Evolutionary conservation across 345 rosid genomes (phyloP), one percentile per base, ranked within the genome.

Genomic region (Firmiana major): DNA sequence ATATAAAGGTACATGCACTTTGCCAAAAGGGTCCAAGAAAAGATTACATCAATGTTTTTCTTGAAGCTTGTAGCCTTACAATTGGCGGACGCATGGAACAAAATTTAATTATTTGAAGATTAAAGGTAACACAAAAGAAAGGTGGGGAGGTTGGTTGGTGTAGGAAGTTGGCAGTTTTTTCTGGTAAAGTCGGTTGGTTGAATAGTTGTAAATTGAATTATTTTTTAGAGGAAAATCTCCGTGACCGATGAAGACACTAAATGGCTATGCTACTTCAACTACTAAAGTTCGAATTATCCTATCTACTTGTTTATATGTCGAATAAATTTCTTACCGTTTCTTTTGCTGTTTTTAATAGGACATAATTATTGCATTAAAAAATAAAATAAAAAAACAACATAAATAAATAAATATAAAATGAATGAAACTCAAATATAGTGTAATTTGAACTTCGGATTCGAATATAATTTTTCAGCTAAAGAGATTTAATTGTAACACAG

Each of bases 151-250:
- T 62, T 79, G 46, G 70, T 75, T 75, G 80, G 73, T 43, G 3
- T 49, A 36, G 79, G 79, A 73, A n/a, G 84, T 83, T 78, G 85
- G 82, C 80, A 80, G 89, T 81, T 86, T 83, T 81, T 82, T 75
- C 80, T 8, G 88, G 89, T 84, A 76, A 73, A 75, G 84, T 78
- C 82, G 66, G 86, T 85, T 64, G 74, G 76, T 55, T 68, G 72
- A 64, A 43, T 19, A 11, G 28, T 48, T 55, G 3, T 3, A 24
- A 24, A 64, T 54, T 15, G 71, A 70, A 80, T 75, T 74, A 77
- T 68, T 13, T 36, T 38, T 28, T 6, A 19, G 10, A 21, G 12
- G 19, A 16, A 38, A 22, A 38, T 10, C 4, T 58, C 65, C 3
- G 28, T 65, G 7, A 21, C 80, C 66, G 3, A 5, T 11, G 10